Percentiles rank a stretch among this genome's conserved stretches.
phyloP scores from a whole-genome alignment of 352 stramenopile genomes.

The Thalassiosira hispida region DNA sequence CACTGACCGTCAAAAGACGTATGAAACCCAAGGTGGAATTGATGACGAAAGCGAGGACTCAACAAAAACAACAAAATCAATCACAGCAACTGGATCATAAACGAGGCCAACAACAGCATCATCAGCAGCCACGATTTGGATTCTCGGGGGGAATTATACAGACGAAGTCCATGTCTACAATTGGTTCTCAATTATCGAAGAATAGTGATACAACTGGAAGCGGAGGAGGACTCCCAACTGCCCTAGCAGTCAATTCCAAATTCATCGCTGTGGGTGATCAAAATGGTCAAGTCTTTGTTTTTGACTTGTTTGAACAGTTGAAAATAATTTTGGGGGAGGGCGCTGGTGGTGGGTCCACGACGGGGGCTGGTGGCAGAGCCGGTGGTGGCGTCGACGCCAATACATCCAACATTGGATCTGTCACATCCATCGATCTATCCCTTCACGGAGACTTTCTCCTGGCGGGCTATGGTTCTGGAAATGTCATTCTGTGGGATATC shows the following conservation, averaged over 20 bases:
- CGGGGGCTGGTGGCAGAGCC: constrained; percentile 51
- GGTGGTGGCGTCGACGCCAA: constrained; percentile 9
- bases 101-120: constrained; percentile 19
- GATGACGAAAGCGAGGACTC: constrained; percentile 41
- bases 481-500: constrained; percentile 95
- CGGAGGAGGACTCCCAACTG: constrained; percentile 83
- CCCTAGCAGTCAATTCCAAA: constrained; percentile 94
- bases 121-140: constrained; percentile 53
- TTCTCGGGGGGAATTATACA: constrained; percentile 75
- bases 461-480: constrained; percentile 92
- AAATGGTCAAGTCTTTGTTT: constrained; percentile 92
- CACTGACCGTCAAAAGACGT: constrained; percentile 75
- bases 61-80: background rate
- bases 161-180: constrained; percentile 54
- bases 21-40: constrained; percentile 78
- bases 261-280: constrained; percentile 97
- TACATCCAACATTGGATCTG: constrained; percentile 72
- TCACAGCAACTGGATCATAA: background rate
- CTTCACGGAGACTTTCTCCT: constrained; percentile 89
- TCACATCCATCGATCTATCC: constrained; percentile 81
- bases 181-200: constrained; percentile 32
- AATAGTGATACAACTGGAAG: constrained; percentile 15
- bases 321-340: constrained; percentile 86
- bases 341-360: constrained; percentile 7
- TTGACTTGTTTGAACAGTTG: constrained; percentile 96